Conservation (phyloP, 306 rosid genomes). For the Cicer pinnatifidum region DNA sequence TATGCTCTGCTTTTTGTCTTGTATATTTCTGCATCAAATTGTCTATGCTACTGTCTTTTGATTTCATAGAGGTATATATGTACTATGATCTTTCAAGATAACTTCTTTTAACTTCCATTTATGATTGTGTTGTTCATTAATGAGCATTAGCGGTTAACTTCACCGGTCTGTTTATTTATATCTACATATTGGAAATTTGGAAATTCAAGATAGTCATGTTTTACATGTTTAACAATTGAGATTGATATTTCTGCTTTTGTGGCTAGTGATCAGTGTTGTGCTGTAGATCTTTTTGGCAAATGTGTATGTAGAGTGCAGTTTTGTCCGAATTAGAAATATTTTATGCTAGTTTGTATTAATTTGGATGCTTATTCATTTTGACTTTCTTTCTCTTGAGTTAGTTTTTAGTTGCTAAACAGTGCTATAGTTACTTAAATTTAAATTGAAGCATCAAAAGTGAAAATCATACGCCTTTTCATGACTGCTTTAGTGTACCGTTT, state of each 20-base stretch:
- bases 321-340: background rate
- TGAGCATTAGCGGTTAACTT: constrained; percentile 14
- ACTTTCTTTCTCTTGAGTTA: background rate
- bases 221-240: background rate
- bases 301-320: background rate
- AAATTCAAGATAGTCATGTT: background rate
- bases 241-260: background rate
- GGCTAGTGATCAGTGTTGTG: background rate
- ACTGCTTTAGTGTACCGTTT: background rate
- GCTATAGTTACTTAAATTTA: background rate
- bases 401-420: constrained; percentile 3
- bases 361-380: background rate
- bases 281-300: background rate
- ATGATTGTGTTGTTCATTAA: constrained; percentile 16
- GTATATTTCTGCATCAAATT: constrained; percentile 14
- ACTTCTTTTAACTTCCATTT: constrained; percentile 12
- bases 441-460: background rate
- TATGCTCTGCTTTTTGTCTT: constrained; percentile 7
- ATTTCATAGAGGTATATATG: constrained; percentile 1
- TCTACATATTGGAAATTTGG: background rate
- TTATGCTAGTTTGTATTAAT: background rate
- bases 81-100: constrained; percentile 1
- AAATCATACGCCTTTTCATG: background rate
- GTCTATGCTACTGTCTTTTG: background rate
- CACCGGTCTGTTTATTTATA: background rate